Conservation (phyloP, 1,284 basidiomycete species). For the Trametes polyzona region DNA sequence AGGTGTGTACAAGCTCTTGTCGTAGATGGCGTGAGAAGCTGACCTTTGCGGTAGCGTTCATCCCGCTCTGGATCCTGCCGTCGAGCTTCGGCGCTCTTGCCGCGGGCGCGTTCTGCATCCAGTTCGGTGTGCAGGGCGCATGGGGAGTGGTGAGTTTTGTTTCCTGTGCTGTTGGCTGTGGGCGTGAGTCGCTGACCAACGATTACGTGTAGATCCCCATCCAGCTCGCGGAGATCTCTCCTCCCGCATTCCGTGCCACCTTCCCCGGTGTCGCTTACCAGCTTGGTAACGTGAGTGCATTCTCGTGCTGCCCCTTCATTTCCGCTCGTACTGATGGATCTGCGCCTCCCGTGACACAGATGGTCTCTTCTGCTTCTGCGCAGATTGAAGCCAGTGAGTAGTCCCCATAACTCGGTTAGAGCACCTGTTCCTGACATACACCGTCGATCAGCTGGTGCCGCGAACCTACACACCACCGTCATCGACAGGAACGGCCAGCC, state of each 20-base stretch:
- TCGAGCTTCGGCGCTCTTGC: conserved; percentile 63
- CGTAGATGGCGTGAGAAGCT: background rate
- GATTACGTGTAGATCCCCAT: conserved; percentile 66
- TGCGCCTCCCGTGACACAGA: conserved; percentile 48
- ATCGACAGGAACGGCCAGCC: conserved; percentile 46
- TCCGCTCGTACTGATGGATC: background rate
- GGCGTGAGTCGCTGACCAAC: background rate
- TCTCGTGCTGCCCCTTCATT: background rate
- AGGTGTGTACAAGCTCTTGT: conserved; percentile 28
- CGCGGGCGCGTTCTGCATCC: conserved; percentile 85
- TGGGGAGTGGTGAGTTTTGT: conserved; percentile 67
- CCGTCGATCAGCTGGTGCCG: conserved; percentile 55
- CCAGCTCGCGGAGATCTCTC: conserved; percentile 88
- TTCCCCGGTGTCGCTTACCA: conserved; percentile 95
- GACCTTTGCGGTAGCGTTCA: conserved; percentile 48
- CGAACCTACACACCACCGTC: conserved; percentile 58
- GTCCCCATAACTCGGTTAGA: background rate
- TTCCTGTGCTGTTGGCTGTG: background rate
- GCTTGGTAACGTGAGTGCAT: conserved; percentile 61
- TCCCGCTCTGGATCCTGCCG: conserved; percentile 88
- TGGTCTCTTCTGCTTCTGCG: conserved; percentile 86
- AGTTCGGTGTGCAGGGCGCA: conserved; percentile 85
- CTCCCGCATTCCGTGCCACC: conserved; percentile 91
- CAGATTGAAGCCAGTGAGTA: conserved; percentile 88
- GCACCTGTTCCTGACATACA: conserved; percentile 2